Conservation (phyloP, 23 red algal genomes). For the Gracilaria domingensis region DNA sequence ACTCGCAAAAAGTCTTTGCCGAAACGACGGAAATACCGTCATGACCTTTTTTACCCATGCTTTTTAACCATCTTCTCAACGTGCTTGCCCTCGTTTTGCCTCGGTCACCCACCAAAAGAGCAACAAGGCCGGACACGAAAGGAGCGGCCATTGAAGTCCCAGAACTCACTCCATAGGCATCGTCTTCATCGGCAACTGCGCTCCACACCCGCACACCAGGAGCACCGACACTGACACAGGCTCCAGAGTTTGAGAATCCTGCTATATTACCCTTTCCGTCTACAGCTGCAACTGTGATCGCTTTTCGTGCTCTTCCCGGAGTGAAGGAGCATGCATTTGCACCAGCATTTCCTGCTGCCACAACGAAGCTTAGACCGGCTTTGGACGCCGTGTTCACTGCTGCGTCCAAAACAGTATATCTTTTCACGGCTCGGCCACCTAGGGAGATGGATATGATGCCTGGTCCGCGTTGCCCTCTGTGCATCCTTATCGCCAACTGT, state of each 20-base stretch:
- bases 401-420: slow-evolving; percentile 50
- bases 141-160: slow-evolving; percentile 73
- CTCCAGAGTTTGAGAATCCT: slow-evolving; percentile 42
- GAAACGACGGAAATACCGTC: slow-evolving; percentile 17
- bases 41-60: neutral
- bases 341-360: slow-evolving; percentile 65
- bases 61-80: slow-evolving; percentile 4
- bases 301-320: slow-evolving; percentile 42
- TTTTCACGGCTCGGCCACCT: slow-evolving; percentile 18
- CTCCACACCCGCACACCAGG: slow-evolving; percentile 50
- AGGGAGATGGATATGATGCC: slow-evolving; percentile 58
- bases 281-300: slow-evolving; percentile 64
- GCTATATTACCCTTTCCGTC: slow-evolving; percentile 26
- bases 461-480: slow-evolving; percentile 8
- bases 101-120: slow-evolving; percentile 45
- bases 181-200: slow-evolving; percentile 39
- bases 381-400: slow-evolving; percentile 42
- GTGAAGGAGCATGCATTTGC: slow-evolving; percentile 69
- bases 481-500: slow-evolving; percentile 48
- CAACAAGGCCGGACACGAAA: slow-evolving; percentile 56
- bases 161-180: slow-evolving; percentile 13
- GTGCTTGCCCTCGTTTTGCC: slow-evolving; percentile 12
- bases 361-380: slow-evolving; percentile 52
- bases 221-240: slow-evolving; percentile 68
- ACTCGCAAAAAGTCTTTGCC: slow-evolving; percentile 15